Evolutionary conservation across 1,139 yeast species (phyloP).

Genomic region (Magnusiomyces magnusii): DNA sequence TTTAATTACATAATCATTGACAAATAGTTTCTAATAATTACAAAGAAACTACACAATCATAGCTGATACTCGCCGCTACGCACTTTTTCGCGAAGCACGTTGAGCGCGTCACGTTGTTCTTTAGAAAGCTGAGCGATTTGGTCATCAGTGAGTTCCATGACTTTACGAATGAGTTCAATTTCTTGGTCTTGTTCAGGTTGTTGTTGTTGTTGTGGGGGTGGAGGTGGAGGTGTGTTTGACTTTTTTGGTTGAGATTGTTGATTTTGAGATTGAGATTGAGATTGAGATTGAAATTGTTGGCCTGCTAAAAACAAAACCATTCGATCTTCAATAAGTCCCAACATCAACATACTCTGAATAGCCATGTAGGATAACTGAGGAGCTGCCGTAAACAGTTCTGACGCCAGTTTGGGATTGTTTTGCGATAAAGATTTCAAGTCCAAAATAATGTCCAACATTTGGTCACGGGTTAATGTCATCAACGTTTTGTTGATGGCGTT

Average conservation of each 20-base stretch:
- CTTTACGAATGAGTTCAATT: slow-evolving; percentile 38
- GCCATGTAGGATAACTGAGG: slow-evolving; percentile 84
- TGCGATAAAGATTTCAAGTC: slow-evolving; percentile 62
- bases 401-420: slow-evolving; percentile 54
- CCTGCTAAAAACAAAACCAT: slow-evolving; percentile 37
- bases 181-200: slow-evolving; percentile 18
- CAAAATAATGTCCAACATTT: slow-evolving; percentile 45
- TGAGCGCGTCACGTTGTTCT: slow-evolving; percentile 40
- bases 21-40: background rate
- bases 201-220: background rate
- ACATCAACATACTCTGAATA: slow-evolving; percentile 61
- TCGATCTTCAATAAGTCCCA: slow-evolving; percentile 46
- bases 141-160: slow-evolving; percentile 53
- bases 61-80: slow-evolving; percentile 26
- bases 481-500: slow-evolving; percentile 52
- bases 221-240: background rate
- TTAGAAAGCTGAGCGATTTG: slow-evolving; percentile 57
- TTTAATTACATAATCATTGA: background rate
- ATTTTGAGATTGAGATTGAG: background rate
- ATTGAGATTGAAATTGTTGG: background rate
- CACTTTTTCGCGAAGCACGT: slow-evolving; percentile 26
- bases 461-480: slow-evolving; percentile 46
- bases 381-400: slow-evolving; percentile 51
- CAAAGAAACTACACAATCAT: slow-evolving; percentile 2
- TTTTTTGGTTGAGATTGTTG: background rate